Percentiles rank a stretch among this genome's conserved stretches.
phyloP scores from a whole-genome alignment of 768 basidiomycete species.

The Termitomyces titanicus region DNA sequence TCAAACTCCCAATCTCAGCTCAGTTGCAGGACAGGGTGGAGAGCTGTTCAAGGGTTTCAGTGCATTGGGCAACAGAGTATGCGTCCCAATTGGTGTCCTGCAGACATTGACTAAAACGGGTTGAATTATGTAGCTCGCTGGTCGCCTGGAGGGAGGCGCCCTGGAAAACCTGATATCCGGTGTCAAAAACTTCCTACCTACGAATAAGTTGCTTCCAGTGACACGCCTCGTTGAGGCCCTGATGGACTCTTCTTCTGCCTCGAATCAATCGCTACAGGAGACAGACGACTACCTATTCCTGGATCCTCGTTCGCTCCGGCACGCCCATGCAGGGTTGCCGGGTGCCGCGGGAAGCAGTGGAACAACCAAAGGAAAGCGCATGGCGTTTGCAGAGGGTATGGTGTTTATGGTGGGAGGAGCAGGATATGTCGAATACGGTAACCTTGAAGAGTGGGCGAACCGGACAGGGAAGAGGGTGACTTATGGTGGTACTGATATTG shows the following conservation, averaged over 20 bases:
- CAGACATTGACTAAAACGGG: neutral
- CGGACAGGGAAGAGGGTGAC: slow-evolving; percentile 82
- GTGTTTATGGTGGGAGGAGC: slow-evolving; percentile 97
- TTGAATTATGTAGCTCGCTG: slow-evolving; percentile 65
- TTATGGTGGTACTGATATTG: slow-evolving; percentile 94
- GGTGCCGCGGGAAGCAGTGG: slow-evolving; percentile 51
- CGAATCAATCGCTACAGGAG: slow-evolving; percentile 91
- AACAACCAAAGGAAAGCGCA: slow-evolving; percentile 38
- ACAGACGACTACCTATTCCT: slow-evolving; percentile 96
- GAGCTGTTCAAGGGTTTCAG: slow-evolving; percentile 95
- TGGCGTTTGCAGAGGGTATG: slow-evolving; percentile 85
- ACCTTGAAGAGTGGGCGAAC: slow-evolving; percentile 89
- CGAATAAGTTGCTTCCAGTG: slow-evolving; percentile 88
- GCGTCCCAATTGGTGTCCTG: slow-evolving; percentile 17
- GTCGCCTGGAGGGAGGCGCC: slow-evolving; percentile 92
- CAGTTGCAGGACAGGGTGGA: slow-evolving; percentile 62
- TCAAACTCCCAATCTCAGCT: slow-evolving; percentile 63
- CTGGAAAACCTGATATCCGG: slow-evolving; percentile 95
- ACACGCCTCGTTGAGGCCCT: slow-evolving; percentile 93
- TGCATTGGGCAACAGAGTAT: slow-evolving; percentile 82
- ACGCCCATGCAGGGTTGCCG: slow-evolving; percentile 44
- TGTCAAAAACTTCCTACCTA: slow-evolving; percentile 96
- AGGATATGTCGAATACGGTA: slow-evolving; percentile 96
- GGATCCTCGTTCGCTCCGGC: slow-evolving; percentile 81
- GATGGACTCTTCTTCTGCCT: slow-evolving; percentile 94